Evolutionary conservation across 306 rosid species (phyloP), one percentile per base, ranked within the genome.

Genomic region (Amphicarpaea edgeworthii): DNA sequence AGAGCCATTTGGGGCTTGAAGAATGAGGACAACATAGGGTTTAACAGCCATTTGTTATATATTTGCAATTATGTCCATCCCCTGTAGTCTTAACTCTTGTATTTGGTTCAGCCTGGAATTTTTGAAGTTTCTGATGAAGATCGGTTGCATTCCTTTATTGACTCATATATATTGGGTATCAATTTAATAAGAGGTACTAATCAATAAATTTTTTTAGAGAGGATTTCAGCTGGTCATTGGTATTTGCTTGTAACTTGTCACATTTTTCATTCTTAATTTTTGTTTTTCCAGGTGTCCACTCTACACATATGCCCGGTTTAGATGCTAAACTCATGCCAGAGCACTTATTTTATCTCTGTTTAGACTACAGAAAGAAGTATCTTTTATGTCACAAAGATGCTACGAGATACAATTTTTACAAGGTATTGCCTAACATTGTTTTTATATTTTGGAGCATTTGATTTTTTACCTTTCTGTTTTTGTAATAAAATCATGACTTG

Each of bases 241-340:
- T 30, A 30, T 30, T 30, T 30, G 40, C 78, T 67, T 43, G 60
- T 17, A 32, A 24, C 4, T 46, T 38, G n/a, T 32, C 23, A 4
- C 49, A 9, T 21, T 41, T 60, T 69, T 64, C 12, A 40, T 32
- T 50, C 32, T 42, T 58, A 32, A 17, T 65, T 34, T 26, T 55
- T 57, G 17, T 70, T 64, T 55, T 7, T 7, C 70, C 84, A 93
- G 98, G 91, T 78, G 67, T 80, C 26, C 82, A 79, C 21, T 83
- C 85, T 50, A 60, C 88, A n/a, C 76, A 37, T 73, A 68, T 92
- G 72, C 73, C 92, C 53, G 77, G 77, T 83, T 72, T 92, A 61
- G 98, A 95, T 77, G 85, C 90, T 15, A 72, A 79, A 80, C 86
- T 95, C 40, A 86, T 88, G 80, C 97, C 95, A 8, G 98, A 95